Percentiles rank a stretch among this genome's conserved stretches.
Conservation (phyloP, 1,284 basidiomycete species). For the Cronartium quercuum region DNA sequence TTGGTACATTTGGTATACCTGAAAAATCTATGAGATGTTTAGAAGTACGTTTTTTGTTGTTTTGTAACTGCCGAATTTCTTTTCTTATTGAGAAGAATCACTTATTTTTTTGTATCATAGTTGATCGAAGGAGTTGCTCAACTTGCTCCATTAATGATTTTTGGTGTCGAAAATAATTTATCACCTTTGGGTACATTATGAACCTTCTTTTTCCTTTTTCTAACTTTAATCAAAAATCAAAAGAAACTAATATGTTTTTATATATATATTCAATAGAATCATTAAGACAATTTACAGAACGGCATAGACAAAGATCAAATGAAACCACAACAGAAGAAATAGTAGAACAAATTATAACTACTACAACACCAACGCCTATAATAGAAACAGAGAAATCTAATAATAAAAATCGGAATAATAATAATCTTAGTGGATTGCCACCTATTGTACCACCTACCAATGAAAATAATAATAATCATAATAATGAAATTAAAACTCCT, state of each 20-base stretch:
- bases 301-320: not conserved
- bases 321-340: too few species aligned
- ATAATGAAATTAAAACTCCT: not conserved
- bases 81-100: not conserved
- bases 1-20: constrained; percentile 29
- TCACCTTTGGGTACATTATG: constrained; percentile 18
- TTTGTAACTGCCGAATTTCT: too few species aligned
- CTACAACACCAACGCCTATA: not conserved
- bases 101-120: constrained; percentile 9
- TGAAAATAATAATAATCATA: not conserved
- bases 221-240: not conserved
- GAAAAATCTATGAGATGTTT: constrained; percentile 39
- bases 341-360: not conserved
- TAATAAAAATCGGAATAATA: not conserved
- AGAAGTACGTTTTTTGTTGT: constrained; percentile 8
- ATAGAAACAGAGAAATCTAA: not conserved
- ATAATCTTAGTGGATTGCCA: not conserved
- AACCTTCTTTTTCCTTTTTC: not conserved
- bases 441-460: not conserved
- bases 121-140: constrained; percentile 36
- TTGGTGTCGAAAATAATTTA: constrained; percentile 21
- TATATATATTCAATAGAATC: not conserved
- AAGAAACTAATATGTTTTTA: not conserved
- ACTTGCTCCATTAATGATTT: constrained; percentile 25
- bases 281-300: constrained; percentile 7